These are phyloP conservation scores for Amanita pseudoporphyria DNA, from an alignment of 768 basidiomycete genomes.

Conservation along the genomic window DNA sequence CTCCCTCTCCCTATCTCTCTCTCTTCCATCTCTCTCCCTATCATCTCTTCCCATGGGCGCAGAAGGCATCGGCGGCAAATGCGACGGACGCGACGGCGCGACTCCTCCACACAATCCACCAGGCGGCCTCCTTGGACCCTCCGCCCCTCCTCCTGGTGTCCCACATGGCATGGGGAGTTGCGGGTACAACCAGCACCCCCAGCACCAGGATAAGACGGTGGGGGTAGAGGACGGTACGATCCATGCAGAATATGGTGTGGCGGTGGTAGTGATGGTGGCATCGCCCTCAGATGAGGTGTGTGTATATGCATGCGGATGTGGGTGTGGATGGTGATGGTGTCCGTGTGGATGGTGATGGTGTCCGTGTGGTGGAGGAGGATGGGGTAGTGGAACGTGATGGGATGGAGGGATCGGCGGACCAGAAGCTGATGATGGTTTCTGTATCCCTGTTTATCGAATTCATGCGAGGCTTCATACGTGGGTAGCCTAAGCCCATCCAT, in stretches of 20 bases:
- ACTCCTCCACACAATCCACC: no score
- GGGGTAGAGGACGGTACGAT: conserved; percentile 4
- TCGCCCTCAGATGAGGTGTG: no score
- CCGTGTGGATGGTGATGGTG: conserved; percentile 21
- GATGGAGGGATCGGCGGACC: conserved; percentile 10
- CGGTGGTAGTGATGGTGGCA: no score
- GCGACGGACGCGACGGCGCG: conserved; percentile 10
- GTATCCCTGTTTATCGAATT: conserved; percentile 60
- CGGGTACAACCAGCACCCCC: no score
- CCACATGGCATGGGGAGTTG: conserved; percentile 14
- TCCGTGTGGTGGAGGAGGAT: conserved; percentile 14
- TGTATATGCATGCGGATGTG: no score
- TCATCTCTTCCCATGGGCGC: conserved; percentile 9
- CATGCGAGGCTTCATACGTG: conserved; percentile 84
- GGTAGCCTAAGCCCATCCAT: conserved; percentile 71
- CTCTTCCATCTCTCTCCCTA: no score
- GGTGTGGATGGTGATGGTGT: no score
- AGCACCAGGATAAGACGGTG: neutral
- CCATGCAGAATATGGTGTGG: no score
- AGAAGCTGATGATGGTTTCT: conserved; percentile 25
- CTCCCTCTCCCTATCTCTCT: no score
- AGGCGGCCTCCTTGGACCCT: conserved; percentile 7
- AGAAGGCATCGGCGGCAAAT: conserved; percentile 12
- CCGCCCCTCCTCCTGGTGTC: conserved; percentile 7
- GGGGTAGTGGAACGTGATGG: conserved; percentile 20